Percentiles rank a stretch among this genome's conserved stretches.
Evolutionary conservation across 177 flowering plant species (phyloP).

Genomic region (Vitis hybrid): DNA sequence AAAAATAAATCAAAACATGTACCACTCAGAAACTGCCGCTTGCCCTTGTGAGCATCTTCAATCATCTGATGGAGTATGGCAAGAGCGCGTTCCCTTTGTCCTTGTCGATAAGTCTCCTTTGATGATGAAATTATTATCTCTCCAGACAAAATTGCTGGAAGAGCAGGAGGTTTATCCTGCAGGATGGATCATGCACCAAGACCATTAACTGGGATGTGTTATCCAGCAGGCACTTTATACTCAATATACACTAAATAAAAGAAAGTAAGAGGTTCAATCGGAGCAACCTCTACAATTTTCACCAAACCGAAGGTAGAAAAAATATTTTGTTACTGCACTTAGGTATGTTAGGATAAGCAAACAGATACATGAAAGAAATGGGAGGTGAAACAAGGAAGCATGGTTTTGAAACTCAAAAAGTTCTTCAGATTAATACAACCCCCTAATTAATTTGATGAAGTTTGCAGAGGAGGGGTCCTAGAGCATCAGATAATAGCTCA

Average conservation of each 20-base stretch:
- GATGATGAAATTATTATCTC: conserved; percentile 44
- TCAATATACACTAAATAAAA: neutral
- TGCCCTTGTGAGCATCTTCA: conserved; percentile 98
- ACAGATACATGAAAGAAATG: neutral
- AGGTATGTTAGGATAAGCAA: neutral
- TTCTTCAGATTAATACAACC: neutral
- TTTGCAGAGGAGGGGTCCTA: too few species aligned
- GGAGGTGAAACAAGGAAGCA: neutral
- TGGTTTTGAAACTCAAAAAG: neutral
- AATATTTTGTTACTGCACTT: neutral
- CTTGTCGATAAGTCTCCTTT: conserved; percentile 65
- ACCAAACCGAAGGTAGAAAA: neutral
- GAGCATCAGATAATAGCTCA: too few species aligned
- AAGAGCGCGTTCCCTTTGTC: conserved; percentile 95
- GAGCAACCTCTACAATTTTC: conserved; percentile 5
- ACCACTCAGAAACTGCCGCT: conserved; percentile 98
- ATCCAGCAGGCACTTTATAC: neutral
- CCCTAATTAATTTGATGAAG: too few species aligned
- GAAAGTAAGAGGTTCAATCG: neutral
- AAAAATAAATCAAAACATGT: conserved; percentile 9
- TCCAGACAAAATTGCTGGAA: conserved; percentile 74
- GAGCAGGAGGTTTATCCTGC: conserved; percentile 68
- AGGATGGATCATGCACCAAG: conserved; percentile 9
- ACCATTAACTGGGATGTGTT: neutral
- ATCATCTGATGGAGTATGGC: conserved; percentile 94